Percentiles rank a stretch among this genome's conserved stretches.
These are phyloP conservation scores for Amanita rubescens DNA, from an alignment of 768 basidiomycete species.

Conservation along the genomic window DNA sequence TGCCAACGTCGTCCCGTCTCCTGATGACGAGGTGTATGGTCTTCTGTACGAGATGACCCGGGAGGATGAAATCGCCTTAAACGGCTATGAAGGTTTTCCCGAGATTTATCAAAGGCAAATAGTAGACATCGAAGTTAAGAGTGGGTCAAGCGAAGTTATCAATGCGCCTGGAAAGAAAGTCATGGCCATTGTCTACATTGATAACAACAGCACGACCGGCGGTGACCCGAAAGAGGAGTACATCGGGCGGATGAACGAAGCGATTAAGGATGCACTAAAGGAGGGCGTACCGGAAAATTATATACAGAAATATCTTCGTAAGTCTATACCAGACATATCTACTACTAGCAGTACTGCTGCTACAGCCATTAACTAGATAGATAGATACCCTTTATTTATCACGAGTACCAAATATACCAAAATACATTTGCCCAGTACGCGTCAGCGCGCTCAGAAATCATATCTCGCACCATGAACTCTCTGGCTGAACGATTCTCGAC, in stretches of 20 bases:
- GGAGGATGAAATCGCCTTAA: constrained; percentile 34
- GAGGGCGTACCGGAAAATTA: constrained; percentile 34
- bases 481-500: constrained; percentile 60
- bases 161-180: not conserved
- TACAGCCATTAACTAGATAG: too few relatives aligned
- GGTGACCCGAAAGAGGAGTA: constrained; percentile 33
- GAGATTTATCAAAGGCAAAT: constrained; percentile 28
- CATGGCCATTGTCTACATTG: constrained; percentile 34
- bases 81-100: constrained; percentile 35
- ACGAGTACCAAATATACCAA: constrained; percentile 3
- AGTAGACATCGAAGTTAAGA: constrained; percentile 20
- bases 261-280: constrained; percentile 32
- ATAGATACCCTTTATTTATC: too few relatives aligned
- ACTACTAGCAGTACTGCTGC: not conserved
- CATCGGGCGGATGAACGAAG: constrained; percentile 38
- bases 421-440: constrained; percentile 23
- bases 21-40: constrained; percentile 34
- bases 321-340: constrained; percentile 26
- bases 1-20: constrained; percentile 36
- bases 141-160: not conserved
- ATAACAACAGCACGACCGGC: constrained; percentile 28
- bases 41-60: constrained; percentile 34
- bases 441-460: constrained; percentile 29
- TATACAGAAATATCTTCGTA: constrained; percentile 36
- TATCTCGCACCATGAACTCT: constrained; percentile 52